Conservation (phyloP, 2,329 filamentous ascomycete species). For the Colletotrichum navitas region DNA sequence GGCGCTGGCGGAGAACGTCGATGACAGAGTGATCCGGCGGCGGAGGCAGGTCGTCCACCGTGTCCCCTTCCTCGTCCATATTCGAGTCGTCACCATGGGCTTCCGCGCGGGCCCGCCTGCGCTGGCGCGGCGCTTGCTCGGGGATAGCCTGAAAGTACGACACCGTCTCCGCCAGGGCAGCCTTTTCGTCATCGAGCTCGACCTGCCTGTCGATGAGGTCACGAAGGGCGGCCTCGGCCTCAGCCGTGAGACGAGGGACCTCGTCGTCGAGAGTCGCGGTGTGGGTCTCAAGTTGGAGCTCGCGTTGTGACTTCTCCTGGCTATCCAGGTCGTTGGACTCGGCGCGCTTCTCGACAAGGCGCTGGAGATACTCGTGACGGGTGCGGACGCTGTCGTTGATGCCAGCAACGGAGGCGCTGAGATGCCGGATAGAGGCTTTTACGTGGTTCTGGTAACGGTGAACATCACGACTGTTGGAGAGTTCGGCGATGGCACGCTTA, state of each 20-base stretch:
- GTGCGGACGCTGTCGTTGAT: slow-evolving; percentile 62
- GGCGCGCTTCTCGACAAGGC: slow-evolving; percentile 51
- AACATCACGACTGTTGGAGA: slow-evolving; percentile 57
- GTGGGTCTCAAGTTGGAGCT: slow-evolving; percentile 55
- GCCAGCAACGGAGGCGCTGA: slow-evolving; percentile 60
- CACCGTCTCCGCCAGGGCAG: slow-evolving; percentile 54
- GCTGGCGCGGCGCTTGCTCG: slow-evolving; percentile 39
- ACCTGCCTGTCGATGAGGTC: slow-evolving; percentile 62
- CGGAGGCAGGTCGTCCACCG: slow-evolving; percentile 44
- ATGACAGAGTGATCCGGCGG: slow-evolving; percentile 46
- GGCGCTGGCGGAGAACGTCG: slow-evolving; percentile 53
- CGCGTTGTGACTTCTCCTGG: slow-evolving; percentile 51
- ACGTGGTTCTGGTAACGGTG: slow-evolving; percentile 61
- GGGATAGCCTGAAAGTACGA: slow-evolving; percentile 36
- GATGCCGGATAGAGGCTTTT: slow-evolving; percentile 56
- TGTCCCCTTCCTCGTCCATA: slow-evolving; percentile 45
- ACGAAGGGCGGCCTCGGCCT: slow-evolving; percentile 62
- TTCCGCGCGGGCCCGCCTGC: slow-evolving; percentile 38
- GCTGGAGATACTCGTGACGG: slow-evolving; percentile 52
- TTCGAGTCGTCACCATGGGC: slow-evolving; percentile 39
- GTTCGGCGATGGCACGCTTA: slow-evolving; percentile 56
- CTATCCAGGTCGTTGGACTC: slow-evolving; percentile 49
- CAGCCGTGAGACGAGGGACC: slow-evolving; percentile 58
- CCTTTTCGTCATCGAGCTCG: slow-evolving; percentile 63
- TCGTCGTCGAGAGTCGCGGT: slow-evolving; percentile 53